Conservation (phyloP, 768 basidiomycete genomes). For the Steccherinum ochraceum region DNA sequence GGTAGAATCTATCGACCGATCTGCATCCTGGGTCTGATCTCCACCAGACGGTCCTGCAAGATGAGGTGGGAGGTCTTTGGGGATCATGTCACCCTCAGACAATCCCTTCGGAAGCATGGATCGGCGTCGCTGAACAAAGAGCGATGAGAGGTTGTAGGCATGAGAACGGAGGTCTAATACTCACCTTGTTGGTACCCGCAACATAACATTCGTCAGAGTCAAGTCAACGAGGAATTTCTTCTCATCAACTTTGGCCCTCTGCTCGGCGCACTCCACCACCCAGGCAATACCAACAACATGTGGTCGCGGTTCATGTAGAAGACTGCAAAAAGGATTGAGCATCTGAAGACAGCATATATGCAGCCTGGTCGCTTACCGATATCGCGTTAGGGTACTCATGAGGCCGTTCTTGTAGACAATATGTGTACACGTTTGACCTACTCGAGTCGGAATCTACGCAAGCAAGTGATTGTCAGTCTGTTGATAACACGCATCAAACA, state of each 20-base stretch:
- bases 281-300: conserved; percentile 78
- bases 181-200: conserved; percentile 58
- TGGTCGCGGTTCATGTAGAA: conserved; percentile 64
- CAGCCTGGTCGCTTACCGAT: conserved; percentile 45
- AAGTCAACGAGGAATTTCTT: conserved; percentile 59
- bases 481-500: conserved; percentile 1
- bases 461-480: not conserved
- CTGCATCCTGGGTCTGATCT: conserved; percentile 4
- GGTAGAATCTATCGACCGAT: not conserved
- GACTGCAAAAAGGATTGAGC: conserved; percentile 35
- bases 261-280: conserved; percentile 84
- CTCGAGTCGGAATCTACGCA: conserved; percentile 51
- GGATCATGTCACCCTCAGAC: conserved; percentile 9
- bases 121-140: conserved; percentile 50
- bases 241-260: conserved; percentile 58
- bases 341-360: not conserved
- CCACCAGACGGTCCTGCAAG: not conserved
- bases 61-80: not conserved
- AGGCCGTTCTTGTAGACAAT: conserved; percentile 82
- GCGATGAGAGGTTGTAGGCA: not conserved
- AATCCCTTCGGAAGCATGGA: conserved; percentile 67
- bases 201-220: conserved; percentile 48
- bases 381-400: conserved; percentile 65
- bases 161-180: conserved; percentile 2
- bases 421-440: conserved; percentile 73